Conservation (phyloP, 805 yeast genomes). For the Allodekkera sacchari region DNA sequence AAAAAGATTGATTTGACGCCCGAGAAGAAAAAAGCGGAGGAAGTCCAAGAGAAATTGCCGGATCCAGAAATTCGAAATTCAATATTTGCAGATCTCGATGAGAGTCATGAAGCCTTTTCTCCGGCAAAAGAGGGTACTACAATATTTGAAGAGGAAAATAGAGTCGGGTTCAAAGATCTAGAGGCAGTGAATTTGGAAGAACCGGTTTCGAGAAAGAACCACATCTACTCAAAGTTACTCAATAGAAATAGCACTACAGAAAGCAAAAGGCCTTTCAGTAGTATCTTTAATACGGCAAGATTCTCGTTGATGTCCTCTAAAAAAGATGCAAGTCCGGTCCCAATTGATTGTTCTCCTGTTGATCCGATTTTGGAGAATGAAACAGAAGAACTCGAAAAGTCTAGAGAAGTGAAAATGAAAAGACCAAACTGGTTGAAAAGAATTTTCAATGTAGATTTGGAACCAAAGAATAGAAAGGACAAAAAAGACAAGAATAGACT, state of each 20-base stretch:
- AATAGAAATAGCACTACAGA: neutral
- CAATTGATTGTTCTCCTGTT: slow-evolving; percentile 2
- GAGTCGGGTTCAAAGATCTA: slow-evolving; percentile 3
- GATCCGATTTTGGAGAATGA: slow-evolving; percentile 14
- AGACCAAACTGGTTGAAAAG: slow-evolving; percentile 18
- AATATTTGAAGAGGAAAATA: slow-evolving; percentile 8
- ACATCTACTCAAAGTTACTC: neutral
- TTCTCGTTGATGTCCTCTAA: slow-evolving; percentile 2
- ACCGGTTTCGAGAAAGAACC: too few species aligned
- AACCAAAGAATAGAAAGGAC: slow-evolving; percentile 4
- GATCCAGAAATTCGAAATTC: slow-evolving; percentile 9
- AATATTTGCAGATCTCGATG: slow-evolving; percentile 22
- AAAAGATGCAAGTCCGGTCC: slow-evolving; percentile 7
- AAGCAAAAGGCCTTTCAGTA: neutral
- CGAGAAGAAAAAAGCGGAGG: slow-evolving; percentile 12
- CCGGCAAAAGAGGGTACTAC: slow-evolving; percentile 4
- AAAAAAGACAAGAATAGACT: slow-evolving; percentile 1
- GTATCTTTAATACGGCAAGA: neutral
- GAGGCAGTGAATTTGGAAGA: neutral
- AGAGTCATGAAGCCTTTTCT: slow-evolving; percentile 6
- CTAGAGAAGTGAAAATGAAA: slow-evolving; percentile 1
- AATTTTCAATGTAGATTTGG: slow-evolving; percentile 5
- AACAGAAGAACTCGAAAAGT: neutral
- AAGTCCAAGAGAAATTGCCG: neutral
- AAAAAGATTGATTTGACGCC: slow-evolving; percentile 20